Evolutionary conservation across 768 basidiomycete species (phyloP), one percentile per base, ranked within the genome.

Genomic region (Lactarius tabidus): DNA sequence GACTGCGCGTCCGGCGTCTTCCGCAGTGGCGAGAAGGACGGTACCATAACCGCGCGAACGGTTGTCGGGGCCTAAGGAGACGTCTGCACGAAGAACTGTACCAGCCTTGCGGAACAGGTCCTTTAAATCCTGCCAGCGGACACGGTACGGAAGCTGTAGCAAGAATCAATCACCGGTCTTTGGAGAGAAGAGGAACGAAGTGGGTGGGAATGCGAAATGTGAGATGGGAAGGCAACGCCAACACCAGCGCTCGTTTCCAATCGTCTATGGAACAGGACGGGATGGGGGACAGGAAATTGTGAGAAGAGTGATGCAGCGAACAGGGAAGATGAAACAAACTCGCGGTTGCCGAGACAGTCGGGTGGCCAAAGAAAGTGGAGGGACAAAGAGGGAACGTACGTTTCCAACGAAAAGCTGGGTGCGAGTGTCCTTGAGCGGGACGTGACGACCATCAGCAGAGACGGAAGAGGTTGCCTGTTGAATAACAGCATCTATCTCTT

Each of bases 121-220:
- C 71, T 99, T 98, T 67, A 99, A 84, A 79, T 99, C 97, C 79
- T 99, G 97, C 97, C 97, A 99, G 62, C 97, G 87, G 43, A 98
- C 95, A 66, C 96, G 83, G 77, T 96, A 98, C 0, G 97, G 97
- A 29, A 99, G 85, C 94, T 95, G 70, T 59, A 23, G 56, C 41
- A 20, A 41, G 23, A 28, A 54, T 53, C 28, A 61, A 26, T 20
- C 3, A n/a, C 33, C 41, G 33, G 48, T 45, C 38, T 36, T 39
- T 33, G 33, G n/a, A 31, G 7, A 41, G 48, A 41, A 35, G 39
- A 18, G 3, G 31, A 39, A 15, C 33, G 55, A 26, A 54, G 29
- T 20, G 20, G 39, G 55, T 29, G 56, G 31, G 26, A 35, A 57
- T 15, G 57, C 62, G 60, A 59, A 62, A 57, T 48, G 41, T 62